Evolutionary conservation across 306 rosid genomes (phyloP), one percentile per base, ranked within the genome.

Genomic region (Ormosia semicastrata): DNA sequence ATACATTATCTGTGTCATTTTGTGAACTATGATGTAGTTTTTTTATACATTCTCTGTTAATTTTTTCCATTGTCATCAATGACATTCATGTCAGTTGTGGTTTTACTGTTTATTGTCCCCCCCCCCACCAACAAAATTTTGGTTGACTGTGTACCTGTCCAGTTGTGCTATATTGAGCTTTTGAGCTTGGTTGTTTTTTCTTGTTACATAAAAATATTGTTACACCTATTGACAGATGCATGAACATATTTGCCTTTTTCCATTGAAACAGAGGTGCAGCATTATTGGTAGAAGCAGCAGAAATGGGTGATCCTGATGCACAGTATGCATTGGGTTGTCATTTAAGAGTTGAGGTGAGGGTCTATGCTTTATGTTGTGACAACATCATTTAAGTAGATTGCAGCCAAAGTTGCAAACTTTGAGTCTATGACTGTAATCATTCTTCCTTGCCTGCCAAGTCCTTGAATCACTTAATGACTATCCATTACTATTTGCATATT

Each of bases 261-360:
- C 14, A 56, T 69, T 74, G 41, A 64, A 76, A 70, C 86, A 95
- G 99, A 71, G 99, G 96, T 44, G 97, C 96, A 54, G 96, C 99
- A 12, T 79, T 93, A 67, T 78, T 95, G 80, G 90, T 95, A 47
- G 99, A 95, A 87, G 98, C 99, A 39, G 99, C 99, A 24, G 90
- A 95, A 47, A 95, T 95, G 97, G 98, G 93, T 50, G 89, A 93
- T 88, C 40, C 91, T 39, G 96, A 95, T 46, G 98, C 99, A 78
- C 98, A 93, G 53, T 93, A 91, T 72, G 98, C 94, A 69, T 64
- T 95, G 71, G 97, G 98, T 70, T 92, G 98, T 87, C 90, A 81
- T 49, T 82, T 93, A 80, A 90, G 99, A 89, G 85, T 89, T 50
- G 94, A 95, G 92, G 98, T 93, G 82, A 78, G 87, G 81, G 6